phyloP scores from a whole-genome alignment of 1,139 yeast species.

The Kodamaea plutei region DNA sequence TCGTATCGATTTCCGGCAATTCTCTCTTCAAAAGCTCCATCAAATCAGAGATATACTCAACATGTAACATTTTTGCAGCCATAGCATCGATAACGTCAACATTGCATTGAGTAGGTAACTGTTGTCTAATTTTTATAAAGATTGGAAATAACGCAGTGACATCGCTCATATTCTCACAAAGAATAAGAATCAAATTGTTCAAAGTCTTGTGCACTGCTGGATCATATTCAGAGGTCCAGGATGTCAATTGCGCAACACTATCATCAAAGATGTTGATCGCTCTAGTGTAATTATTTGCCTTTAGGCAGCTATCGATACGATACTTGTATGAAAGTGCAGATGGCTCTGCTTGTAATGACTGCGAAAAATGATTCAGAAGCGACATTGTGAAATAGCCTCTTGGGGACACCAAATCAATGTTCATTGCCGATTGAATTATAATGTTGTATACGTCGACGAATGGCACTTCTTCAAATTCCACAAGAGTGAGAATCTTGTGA shows the following conservation, averaged over 20 bases:
- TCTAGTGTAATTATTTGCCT: slow-evolving; percentile 13
- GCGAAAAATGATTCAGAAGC: slow-evolving; percentile 14
- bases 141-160: slow-evolving; percentile 27
- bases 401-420: slow-evolving; percentile 14
- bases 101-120: slow-evolving; percentile 27
- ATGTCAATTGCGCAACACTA: slow-evolving; percentile 21
- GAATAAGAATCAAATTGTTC: slow-evolving; percentile 28
- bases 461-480: neutral
- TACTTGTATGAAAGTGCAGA: slow-evolving; percentile 26
- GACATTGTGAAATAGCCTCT: slow-evolving; percentile 18
- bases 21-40: slow-evolving; percentile 59
- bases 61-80: slow-evolving; percentile 42
- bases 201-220: slow-evolving; percentile 30
- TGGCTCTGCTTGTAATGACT: slow-evolving; percentile 17
- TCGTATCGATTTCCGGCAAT: slow-evolving; percentile 44
- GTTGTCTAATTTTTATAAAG: slow-evolving; percentile 37
- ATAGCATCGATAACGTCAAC: slow-evolving; percentile 46
- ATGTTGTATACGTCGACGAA: slow-evolving; percentile 13
- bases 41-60: slow-evolving; percentile 53
- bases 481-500: neutral
- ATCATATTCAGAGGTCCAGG: slow-evolving; percentile 31
- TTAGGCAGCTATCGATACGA: slow-evolving; percentile 29
- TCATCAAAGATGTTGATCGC: slow-evolving; percentile 33
- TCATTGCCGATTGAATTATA: slow-evolving; percentile 18
- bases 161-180: slow-evolving; percentile 18